Evolutionary conservation across 176 grass and related monocot genomes (phyloP).

Genomic region (Bolboschoenus planiculmis): DNA sequence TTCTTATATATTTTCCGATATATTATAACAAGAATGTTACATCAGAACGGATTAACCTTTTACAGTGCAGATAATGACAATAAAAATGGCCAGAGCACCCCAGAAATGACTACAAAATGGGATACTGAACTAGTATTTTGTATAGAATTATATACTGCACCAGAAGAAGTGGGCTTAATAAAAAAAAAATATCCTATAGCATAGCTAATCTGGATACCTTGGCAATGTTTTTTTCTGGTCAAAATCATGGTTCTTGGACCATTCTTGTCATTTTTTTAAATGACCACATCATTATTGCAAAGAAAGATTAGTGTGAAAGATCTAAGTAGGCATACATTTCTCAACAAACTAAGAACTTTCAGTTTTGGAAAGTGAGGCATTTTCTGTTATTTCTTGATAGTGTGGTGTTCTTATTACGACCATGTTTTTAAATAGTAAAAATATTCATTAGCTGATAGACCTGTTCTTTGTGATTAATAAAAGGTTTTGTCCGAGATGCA

Average conservation of each 20-base stretch:
- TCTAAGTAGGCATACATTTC: background rate
- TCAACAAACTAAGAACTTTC: background rate
- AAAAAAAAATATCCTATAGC: background rate
- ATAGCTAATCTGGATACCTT: background rate
- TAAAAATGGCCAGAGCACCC: background rate
- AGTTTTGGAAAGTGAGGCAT: background rate
- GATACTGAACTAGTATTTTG: background rate
- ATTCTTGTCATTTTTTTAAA: background rate
- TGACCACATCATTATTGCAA: background rate
- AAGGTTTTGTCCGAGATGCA: conserved; percentile 96
- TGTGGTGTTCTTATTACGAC: background rate
- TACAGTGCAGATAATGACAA: background rate
- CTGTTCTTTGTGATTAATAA: conserved; percentile 27
- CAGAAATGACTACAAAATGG: background rate
- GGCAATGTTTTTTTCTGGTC: background rate
- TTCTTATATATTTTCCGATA: background rate
- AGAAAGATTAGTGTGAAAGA: background rate
- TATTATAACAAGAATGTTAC: background rate
- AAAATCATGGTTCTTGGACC: background rate
- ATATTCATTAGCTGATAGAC: conserved; percentile 13
- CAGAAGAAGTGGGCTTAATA: background rate
- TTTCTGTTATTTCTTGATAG: background rate
- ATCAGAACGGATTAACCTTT: background rate
- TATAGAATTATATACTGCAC: background rate
- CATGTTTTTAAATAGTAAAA: conserved; percentile 9